A percentile compares a stretch with the other conserved stretches of the same genome.
Conservation (phyloP, 257 asterid genomes). For the Avicennia marina region DNA sequence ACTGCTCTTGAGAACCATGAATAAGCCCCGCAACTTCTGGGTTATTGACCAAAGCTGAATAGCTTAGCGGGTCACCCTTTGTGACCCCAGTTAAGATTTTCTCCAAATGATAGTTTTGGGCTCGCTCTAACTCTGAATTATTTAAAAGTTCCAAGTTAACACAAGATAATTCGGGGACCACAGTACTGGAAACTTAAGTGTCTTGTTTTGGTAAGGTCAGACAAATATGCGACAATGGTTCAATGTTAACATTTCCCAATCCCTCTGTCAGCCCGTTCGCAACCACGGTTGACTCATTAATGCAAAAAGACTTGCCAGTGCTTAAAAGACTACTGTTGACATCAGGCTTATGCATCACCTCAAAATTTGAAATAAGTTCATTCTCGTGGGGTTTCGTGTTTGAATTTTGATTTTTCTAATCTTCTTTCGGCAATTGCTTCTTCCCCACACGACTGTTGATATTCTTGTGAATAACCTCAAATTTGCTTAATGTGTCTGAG, state of each 20-base stretch:
- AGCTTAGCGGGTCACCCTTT: conserved; percentile 24
- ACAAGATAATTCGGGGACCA: conserved; percentile 29
- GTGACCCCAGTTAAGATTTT: conserved; percentile 16
- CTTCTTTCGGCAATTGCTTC: conserved; percentile 21
- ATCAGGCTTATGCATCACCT: conserved; percentile 21
- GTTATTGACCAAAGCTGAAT: conserved; percentile 29
- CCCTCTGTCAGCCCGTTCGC: conserved; percentile 22
- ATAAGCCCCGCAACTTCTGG: conserved; percentile 27
- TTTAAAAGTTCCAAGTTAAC: conserved; percentile 21
- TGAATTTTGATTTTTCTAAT: conserved; percentile 23
- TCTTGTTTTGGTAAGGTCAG: conserved; percentile 25
- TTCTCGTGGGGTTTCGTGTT: conserved; percentile 22
- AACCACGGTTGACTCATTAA: conserved; percentile 19
- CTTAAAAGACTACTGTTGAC: conserved; percentile 12
- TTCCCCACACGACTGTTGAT: conserved; percentile 9
- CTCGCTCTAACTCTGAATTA: conserved; percentile 23
- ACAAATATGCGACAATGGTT: conserved; percentile 19
- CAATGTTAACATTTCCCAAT: conserved; percentile 29
- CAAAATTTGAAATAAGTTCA: conserved; percentile 20
- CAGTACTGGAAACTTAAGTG: conserved; percentile 21
- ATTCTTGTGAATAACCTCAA: conserved; percentile 18
- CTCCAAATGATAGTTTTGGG: conserved; percentile 22
- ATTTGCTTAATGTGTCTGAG: conserved; percentile 22
- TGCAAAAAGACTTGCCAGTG: conserved; percentile 12
- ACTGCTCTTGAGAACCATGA: conserved; percentile 24